A percentile compares a stretch with the other conserved stretches of the same genome.
phyloP scores from a whole-genome alignment of 352 stramenopile species.

The Globisporangium acanthophoron region DNA sequence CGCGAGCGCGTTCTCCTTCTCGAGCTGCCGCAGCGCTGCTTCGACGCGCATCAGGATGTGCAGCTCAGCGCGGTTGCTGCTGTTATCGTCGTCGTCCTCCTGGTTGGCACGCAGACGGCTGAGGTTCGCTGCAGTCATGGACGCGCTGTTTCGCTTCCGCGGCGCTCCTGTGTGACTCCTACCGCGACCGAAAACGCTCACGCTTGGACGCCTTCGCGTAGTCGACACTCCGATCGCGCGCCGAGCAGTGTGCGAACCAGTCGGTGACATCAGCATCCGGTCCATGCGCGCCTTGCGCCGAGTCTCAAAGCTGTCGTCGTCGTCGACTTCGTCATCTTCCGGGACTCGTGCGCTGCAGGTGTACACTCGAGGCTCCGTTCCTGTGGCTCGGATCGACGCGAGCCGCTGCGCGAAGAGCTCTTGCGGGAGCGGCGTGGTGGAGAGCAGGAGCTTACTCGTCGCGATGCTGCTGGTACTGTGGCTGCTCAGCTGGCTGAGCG shows the following conservation, averaged over 20 bases:
- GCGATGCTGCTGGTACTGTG: neutral
- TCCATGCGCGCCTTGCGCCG: conserved; percentile 6
- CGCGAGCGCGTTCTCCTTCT: conserved; percentile 53
- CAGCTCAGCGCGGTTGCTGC: conserved; percentile 34
- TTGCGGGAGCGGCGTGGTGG: conserved; percentile 11
- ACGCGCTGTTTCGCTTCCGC: neutral
- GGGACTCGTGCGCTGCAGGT: neutral
- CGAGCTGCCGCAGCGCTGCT: conserved; percentile 56
- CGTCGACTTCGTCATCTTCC: conserved; percentile 7
- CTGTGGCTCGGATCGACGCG: conserved; percentile 6
- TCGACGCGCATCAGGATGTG: conserved; percentile 72
- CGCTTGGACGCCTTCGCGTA: neutral
- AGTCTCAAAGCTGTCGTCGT: conserved; percentile 8
- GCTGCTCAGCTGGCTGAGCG: conserved; percentile 4
- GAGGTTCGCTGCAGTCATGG: conserved; percentile 7
- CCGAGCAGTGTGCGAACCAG: neutral
- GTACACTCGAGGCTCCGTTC: neutral
- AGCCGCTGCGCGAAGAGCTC: conserved; percentile 14
- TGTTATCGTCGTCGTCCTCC: conserved; percentile 15
- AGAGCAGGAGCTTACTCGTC: conserved; percentile 4
- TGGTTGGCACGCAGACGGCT: conserved; percentile 9
- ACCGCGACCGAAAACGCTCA: neutral
- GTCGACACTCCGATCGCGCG: neutral
- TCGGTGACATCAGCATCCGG: conserved; percentile 1
- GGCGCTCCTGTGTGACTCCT: neutral